Evolutionary conservation across 2,329 filamentous ascomycete species (phyloP).

Genomic region (Exophiala spinifera): DNA sequence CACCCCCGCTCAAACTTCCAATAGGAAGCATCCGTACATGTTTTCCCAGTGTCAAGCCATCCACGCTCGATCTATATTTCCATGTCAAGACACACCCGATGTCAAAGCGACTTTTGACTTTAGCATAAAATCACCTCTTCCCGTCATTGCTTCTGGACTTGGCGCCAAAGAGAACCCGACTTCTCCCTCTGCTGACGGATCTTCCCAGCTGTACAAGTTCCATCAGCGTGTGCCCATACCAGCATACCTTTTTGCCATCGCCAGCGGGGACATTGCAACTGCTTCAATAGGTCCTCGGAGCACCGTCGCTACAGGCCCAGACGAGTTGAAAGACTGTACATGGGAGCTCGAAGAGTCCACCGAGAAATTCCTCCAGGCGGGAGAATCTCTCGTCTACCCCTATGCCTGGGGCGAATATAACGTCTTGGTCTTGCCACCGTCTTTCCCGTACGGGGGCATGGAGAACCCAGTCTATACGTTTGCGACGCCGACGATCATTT

Average conservation of each 20-base stretch:
- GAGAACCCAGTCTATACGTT: conserved; percentile 95
- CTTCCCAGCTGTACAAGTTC: conserved; percentile 71
- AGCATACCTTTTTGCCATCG: conserved; percentile 90
- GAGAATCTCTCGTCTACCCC: conserved; percentile 76
- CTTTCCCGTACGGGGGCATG: conserved; percentile 87
- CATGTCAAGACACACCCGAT: conserved; percentile 95
- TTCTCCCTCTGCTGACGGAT: conserved; percentile 49
- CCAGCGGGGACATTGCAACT: conserved; percentile 72
- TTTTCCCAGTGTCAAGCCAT: conserved; percentile 98
- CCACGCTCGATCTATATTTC: conserved; percentile 88
- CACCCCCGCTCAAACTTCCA: conserved; percentile 86
- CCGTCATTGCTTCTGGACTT: conserved; percentile 88
- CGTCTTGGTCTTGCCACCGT: conserved; percentile 81
- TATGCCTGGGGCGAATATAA: conserved; percentile 97
- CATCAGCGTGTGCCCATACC: conserved; percentile 90
- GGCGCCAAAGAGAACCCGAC: conserved; percentile 50
- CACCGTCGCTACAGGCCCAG: conserved; percentile 80
- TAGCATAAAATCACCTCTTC: conserved; percentile 78
- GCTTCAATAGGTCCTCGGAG: conserved; percentile 85
- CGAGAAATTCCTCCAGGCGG: conserved; percentile 84
- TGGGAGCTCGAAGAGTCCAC: conserved; percentile 91
- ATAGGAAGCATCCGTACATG: conserved; percentile 95
- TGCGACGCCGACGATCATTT: conserved; percentile 90
- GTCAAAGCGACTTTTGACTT: conserved; percentile 95
- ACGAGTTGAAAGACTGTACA: conserved; percentile 77